phyloP scores from a whole-genome alignment of 352 stramenopile genomes.

The Phytophthora pini region DNA sequence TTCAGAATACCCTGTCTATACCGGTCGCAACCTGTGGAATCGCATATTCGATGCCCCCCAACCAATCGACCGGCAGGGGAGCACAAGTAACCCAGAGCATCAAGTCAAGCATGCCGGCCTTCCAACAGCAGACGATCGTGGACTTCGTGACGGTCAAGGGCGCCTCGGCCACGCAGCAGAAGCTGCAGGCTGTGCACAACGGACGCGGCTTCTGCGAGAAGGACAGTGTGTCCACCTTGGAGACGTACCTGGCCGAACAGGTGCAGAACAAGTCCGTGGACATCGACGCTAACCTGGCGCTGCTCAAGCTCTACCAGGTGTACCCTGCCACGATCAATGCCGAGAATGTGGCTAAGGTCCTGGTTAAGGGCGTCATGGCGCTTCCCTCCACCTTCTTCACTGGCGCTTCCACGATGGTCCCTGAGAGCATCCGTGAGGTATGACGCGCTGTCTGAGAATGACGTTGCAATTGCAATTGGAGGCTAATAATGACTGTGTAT shows the following conservation, averaged over 20 bases:
- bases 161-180: constrained; percentile 61
- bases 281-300: constrained; percentile 78
- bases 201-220: constrained; percentile 58
- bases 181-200: constrained; percentile 58
- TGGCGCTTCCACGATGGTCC: constrained; percentile 70
- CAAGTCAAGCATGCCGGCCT: constrained; percentile 58
- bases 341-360: constrained; percentile 66
- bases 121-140: constrained; percentile 68
- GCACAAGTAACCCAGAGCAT: constrained; percentile 23
- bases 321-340: constrained; percentile 67
- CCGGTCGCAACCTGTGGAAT: constrained; percentile 11
- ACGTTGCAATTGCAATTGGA: not conserved
- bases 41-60: constrained; percentile 31
- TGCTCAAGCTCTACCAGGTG: constrained; percentile 86
- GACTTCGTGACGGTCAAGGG: constrained; percentile 58
- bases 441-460: not conserved
- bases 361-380: constrained; percentile 75
- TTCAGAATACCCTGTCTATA: constrained; percentile 4
- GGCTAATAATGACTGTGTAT: constrained; percentile 7
- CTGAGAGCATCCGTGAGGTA: constrained; percentile 75
- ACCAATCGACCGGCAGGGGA: constrained; percentile 29
- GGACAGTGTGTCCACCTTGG: constrained; percentile 54
- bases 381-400: constrained; percentile 83
- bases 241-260: constrained; percentile 83
- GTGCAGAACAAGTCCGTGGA: constrained; percentile 63